phyloP scores from a whole-genome alignment of 2,329 filamentous ascomycete species.

The Cladobotryum mycophilum region DNA sequence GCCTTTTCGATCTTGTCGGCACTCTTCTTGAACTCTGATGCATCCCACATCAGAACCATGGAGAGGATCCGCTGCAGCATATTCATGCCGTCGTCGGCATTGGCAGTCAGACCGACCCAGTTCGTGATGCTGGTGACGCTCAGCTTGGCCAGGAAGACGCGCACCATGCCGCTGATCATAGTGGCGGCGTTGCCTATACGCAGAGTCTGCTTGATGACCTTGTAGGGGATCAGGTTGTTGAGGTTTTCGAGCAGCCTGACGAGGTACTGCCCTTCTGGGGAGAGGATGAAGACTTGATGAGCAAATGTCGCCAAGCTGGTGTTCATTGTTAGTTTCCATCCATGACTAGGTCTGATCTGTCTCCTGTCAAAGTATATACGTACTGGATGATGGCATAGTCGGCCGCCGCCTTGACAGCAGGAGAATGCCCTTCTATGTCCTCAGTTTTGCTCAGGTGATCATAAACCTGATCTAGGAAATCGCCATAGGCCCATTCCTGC shows the following conservation, averaged over 20 bases:
- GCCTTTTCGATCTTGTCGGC: constrained; percentile 58
- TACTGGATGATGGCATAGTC: constrained; percentile 66
- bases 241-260: constrained; percentile 64
- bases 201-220: constrained; percentile 65
- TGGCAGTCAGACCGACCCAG: constrained; percentile 68
- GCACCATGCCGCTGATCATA: constrained; percentile 73
- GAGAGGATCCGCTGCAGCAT: constrained; percentile 71
- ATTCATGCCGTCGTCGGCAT: constrained; percentile 74
- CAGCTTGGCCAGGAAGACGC: constrained; percentile 68
- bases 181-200: constrained; percentile 72
- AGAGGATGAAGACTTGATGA: constrained; percentile 66
- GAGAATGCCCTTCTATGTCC: constrained; percentile 58
- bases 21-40: constrained; percentile 60
- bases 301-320: constrained; percentile 63
- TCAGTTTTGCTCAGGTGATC: constrained; percentile 53
- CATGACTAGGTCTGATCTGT: neutral
- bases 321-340: constrained; percentile 6
- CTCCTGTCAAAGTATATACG: constrained; percentile 26
- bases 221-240: constrained; percentile 66
- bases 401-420: constrained; percentile 55
- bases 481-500: constrained; percentile 60
- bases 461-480: constrained; percentile 60
- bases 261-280: constrained; percentile 68
- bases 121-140: constrained; percentile 69
- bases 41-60: constrained; percentile 67